Evolutionary conservation across 768 basidiomycete genomes (phyloP).

Genomic region (Panaeolus papilionaceus): DNA sequence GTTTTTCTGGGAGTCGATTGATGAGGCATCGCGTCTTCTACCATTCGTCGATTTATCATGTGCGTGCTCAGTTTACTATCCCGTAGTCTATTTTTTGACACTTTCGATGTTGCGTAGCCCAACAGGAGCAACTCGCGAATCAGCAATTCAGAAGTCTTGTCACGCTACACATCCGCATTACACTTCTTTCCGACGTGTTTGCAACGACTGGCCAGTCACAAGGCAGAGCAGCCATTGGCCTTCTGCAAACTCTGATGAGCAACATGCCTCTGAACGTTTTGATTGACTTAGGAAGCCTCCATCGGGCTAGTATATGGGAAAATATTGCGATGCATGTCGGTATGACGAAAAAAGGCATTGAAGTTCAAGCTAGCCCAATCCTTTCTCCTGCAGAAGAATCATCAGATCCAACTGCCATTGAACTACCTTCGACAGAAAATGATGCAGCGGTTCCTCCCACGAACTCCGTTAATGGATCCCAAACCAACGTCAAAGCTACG

Average conservation of each 20-base stretch:
- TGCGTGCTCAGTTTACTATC: slow-evolving; percentile 33
- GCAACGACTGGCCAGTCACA: slow-evolving; percentile 83
- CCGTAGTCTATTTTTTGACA: slow-evolving; percentile 7
- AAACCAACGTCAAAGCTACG: slow-evolving; percentile 24
- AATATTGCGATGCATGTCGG: slow-evolving; percentile 78
- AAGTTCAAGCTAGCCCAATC: slow-evolving; percentile 47
- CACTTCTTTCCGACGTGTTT: slow-evolving; percentile 88
- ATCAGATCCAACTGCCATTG: slow-evolving; percentile 47
- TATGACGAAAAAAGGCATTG: slow-evolving; percentile 59
- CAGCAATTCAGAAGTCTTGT: slow-evolving; percentile 74
- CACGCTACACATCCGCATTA: slow-evolving; percentile 78
- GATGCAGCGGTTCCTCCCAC: slow-evolving; percentile 29
- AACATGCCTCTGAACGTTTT: slow-evolving; percentile 69
- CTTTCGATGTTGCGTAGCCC: slow-evolving; percentile 37
- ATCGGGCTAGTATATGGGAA: slow-evolving; percentile 87
- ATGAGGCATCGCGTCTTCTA: slow-evolving; percentile 66
- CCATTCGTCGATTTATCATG: slow-evolving; percentile 62
- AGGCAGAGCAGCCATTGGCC: slow-evolving; percentile 72
- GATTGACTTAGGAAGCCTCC: slow-evolving; percentile 75
- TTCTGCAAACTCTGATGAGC: slow-evolving; percentile 78
- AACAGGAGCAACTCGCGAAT: slow-evolving; percentile 58
- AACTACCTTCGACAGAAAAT: slow-evolving; percentile 46
- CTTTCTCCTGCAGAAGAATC: slow-evolving; percentile 56
- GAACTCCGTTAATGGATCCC: slow-evolving; percentile 39
- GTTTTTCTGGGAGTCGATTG: slow-evolving; percentile 68